Evolutionary conservation across 169 alveolate species (phyloP).

Genomic region (Ichthyophthirius multifiliis): DNA sequence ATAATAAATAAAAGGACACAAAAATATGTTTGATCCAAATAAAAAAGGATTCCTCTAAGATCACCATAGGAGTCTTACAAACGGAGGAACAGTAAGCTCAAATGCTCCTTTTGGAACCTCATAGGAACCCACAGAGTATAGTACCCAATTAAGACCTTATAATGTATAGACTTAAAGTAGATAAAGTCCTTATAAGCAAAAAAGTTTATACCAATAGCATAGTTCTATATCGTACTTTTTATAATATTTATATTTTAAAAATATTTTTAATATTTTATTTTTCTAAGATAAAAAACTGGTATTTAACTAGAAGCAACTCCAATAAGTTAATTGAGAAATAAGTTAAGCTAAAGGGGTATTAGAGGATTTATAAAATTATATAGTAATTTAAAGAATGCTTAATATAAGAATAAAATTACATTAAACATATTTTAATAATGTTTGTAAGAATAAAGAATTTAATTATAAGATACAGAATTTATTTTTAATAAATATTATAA

Average conservation of each 20-base stretch:
- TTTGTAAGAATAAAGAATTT: slow-evolving; percentile 2
- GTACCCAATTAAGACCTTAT: slow-evolving; percentile 4
- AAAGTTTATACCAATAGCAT: too few species aligned
- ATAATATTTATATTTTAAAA: too few species aligned
- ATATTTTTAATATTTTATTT: neutral
- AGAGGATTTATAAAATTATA: slow-evolving; percentile 37
- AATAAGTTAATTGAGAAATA: slow-evolving; percentile 9
- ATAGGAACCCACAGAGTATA: neutral
- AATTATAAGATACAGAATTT: neutral
- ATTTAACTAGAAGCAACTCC: too few species aligned
- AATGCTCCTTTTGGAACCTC: slow-evolving; percentile 47
- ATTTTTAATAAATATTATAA: slow-evolving; percentile 26
- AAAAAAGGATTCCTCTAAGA: slow-evolving; percentile 16
- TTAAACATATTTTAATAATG: slow-evolving; percentile 28
- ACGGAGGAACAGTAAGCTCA: slow-evolving; percentile 40
- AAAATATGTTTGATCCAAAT: slow-evolving; percentile 30
- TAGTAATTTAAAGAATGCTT: slow-evolving; percentile 27
- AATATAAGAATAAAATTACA: slow-evolving; percentile 24
- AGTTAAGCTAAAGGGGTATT: slow-evolving; percentile 31
- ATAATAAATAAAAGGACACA: neutral
- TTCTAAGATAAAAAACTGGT: neutral
- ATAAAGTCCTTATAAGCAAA: neutral
- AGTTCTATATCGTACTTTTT: too few species aligned
- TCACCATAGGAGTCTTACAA: slow-evolving; percentile 23
- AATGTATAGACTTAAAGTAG: neutral